Evolutionary conservation across 1,139 yeast genomes (phyloP), one percentile per base, ranked within the genome.

Genomic region (Wickerhamiella pararugosa): DNA sequence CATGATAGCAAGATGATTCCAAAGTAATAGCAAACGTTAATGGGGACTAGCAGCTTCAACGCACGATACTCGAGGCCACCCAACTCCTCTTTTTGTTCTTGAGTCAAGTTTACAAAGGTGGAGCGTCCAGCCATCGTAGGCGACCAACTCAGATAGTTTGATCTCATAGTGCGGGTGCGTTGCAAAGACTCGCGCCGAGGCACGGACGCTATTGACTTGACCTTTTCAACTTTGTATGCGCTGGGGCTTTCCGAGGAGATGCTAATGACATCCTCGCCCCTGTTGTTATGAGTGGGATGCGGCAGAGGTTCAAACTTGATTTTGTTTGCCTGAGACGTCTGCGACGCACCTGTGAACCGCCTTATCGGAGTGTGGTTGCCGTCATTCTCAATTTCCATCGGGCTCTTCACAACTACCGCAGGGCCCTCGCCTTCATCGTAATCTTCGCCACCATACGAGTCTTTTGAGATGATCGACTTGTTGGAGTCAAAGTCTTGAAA

Each of bases 61-160:
- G 98, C 86, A 40, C 97, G 71, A 56, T 90, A 92, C 57, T 90
- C 99, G 7, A 90, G 95, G 43, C 98, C 99, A 30, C 98, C 99
- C 37, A 90, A 63, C 58, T 90, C 99, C 47, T 81, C 93, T 53
- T 84, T 84, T 59, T 92, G 97, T 25, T 73, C 79, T 28, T 77
- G 84, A 2, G 82, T 76, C 44, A 90, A 62, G 29, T 79, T 79
- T 2, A 83, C 81, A 65, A 90, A 90, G 0, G 87, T 81, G 1
- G 98, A 90, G 60, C 92, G 92, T 58, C 97, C 73, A n/a, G 96
- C 98, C 39, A 92, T 72, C 0, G 86, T 84, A 0, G 98, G 97
- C 27, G 72, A 73, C 87, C 94, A 87, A 0, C 96, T 84, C 34
- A 90, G 65, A 54, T 87, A 90, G 48, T 61, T 60, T 4, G 65